Conservation (phyloP, 768 basidiomycete genomes). For the Leccinum aurantiacum region DNA sequence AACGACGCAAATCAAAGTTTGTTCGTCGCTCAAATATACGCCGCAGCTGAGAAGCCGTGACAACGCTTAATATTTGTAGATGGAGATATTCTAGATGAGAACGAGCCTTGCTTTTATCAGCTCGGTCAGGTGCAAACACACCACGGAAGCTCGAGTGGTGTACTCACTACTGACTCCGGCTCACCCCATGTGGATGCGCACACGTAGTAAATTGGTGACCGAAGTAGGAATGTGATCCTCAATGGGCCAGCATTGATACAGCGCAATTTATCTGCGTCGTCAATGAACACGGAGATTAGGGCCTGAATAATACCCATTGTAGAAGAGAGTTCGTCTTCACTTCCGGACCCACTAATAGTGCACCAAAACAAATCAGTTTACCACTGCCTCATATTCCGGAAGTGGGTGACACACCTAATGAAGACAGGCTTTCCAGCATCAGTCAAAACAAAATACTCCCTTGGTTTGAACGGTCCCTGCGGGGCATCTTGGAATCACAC, state of each 20-base stretch:
- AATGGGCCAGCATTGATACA: constrained; percentile 82
- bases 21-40: constrained; percentile 85
- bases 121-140: constrained; percentile 26
- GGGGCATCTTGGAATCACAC: constrained; percentile 9
- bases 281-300: constrained; percentile 91
- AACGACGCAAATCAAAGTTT: constrained; percentile 85
- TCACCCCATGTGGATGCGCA: constrained; percentile 93
- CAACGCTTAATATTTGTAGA: constrained; percentile 87
- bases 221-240: constrained; percentile 82
- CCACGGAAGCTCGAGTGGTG: neutral
- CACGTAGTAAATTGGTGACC: constrained; percentile 88
- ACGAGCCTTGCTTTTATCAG: constrained; percentile 77
- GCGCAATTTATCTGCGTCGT: constrained; percentile 83
- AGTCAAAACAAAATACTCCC: constrained; percentile 91
- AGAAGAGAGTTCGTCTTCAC: constrained; percentile 65
- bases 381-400: neutral
- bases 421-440: constrained; percentile 99
- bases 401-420: constrained; percentile 55
- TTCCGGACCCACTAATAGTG: constrained; percentile 46
- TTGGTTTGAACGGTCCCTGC: constrained; percentile 41
- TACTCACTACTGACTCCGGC: constrained; percentile 90
- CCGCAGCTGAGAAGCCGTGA: constrained; percentile 81
- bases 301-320: constrained; percentile 94
- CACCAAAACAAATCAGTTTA: constrained; percentile 1
- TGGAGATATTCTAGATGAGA: constrained; percentile 95